Evolutionary conservation across 2,329 filamentous ascomycete genomes (phyloP), one percentile per base, ranked within the genome.

Genomic region (Cytospora leucostoma): DNA sequence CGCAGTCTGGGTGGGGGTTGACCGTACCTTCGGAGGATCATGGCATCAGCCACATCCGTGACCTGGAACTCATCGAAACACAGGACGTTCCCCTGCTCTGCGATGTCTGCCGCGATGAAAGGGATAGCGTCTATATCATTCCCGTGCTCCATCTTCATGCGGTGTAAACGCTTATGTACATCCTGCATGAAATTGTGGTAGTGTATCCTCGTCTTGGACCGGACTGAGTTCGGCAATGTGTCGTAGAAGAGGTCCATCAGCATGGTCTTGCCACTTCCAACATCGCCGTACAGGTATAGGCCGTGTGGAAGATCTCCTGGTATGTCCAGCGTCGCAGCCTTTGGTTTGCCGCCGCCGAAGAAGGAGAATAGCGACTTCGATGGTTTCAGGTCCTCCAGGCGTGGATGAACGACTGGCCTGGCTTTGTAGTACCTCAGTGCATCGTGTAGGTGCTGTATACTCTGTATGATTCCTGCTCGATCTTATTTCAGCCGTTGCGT

Each of bases 121-220:
- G 94, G 94, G 52, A 98, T 85, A 0, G 87, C 92, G 75, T 99
- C 95, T 47, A 97, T 84, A 69, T 97, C 93, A 73, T 88, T 93
- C 35, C 95, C 95, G 74, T 96, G 86, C 70, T 88, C 80, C 84
- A 95, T 89, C 80, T 97, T 97, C 77, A 96, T 88, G 73, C 87
- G 87, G 79, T 98, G 95, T 71, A 98, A 80, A 65, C 94, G 85
- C 75, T 89, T 92, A 78, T 99, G 95, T 56, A 98, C 90, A 75
- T 96, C 91, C 76, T 98, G 95, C 95, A 99, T 99, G 80, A 99
- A 99, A 75, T 97, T 97, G 80, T 98, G 93, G 77, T 99, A 99
- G 79, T 99, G 95, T 72, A 99, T 97, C 55, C 95, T 85, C 54
- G 89, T 96, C 79, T 97, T 97, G 37, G 87, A 86, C 63, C 82